A percentile compares a stretch with the other conserved stretches of the same genome.
phyloP scores from a whole-genome alignment of 768 basidiomycete species.

The Neoboletus subvelutipes region DNA sequence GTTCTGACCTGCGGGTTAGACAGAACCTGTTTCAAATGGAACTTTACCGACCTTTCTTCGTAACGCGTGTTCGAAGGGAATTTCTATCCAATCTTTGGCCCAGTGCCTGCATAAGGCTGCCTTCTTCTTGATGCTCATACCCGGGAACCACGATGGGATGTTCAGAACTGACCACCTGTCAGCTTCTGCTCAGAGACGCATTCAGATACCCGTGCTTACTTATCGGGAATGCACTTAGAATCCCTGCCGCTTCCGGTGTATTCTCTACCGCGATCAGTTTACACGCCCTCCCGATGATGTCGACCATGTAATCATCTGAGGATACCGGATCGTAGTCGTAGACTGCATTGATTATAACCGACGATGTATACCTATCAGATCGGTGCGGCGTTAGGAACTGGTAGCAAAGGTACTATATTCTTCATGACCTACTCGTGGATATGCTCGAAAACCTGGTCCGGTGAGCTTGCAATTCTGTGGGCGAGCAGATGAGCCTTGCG shows the following conservation, averaged over 20 bases:
- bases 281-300: conserved; percentile 13
- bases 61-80: conserved; percentile 30
- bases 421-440: conserved; percentile 11
- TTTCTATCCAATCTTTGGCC: conserved; percentile 16
- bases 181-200: background rate
- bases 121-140: conserved; percentile 17
- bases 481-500: conserved; percentile 9
- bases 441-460: conserved; percentile 5
- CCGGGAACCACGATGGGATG: conserved; percentile 21
- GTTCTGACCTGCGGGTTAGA: background rate
- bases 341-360: conserved; percentile 27
- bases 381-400: background rate
- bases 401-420: conserved; percentile 8
- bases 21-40: background rate
- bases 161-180: conserved; percentile 10
- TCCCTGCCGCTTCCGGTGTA: conserved; percentile 11
- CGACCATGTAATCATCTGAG: conserved; percentile 11
- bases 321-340: conserved; percentile 21
- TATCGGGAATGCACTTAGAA: conserved; percentile 16
- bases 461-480: conserved; percentile 8
- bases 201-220: background rate
- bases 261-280: background rate
- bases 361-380: conserved; percentile 13
- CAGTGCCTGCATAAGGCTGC: conserved; percentile 4
- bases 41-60: conserved; percentile 23